A percentile compares a stretch with the other conserved stretches of the same genome.
Conservation (phyloP, 768 basidiomycete genomes). For the Sporobolomyces pararoseus region DNA sequence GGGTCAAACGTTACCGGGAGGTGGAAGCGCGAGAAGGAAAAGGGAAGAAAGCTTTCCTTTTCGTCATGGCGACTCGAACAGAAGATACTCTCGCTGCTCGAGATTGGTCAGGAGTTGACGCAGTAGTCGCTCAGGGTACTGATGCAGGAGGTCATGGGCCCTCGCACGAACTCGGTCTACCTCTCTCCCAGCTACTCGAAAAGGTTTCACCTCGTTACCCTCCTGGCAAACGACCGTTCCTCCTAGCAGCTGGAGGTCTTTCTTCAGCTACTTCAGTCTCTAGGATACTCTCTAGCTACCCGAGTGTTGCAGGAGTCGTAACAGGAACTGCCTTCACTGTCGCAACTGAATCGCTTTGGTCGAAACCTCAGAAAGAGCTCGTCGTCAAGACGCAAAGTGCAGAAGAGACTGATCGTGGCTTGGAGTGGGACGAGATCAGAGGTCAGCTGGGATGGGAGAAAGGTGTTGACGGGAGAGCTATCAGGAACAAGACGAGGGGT, state of each 20-base stretch:
- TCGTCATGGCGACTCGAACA: slow-evolving; percentile 63
- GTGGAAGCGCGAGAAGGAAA: slow-evolving; percentile 47
- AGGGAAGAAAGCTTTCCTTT: slow-evolving; percentile 49
- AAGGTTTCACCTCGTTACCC: slow-evolving; percentile 6
- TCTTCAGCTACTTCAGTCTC: slow-evolving; percentile 64
- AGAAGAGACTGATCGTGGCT: slow-evolving; percentile 56
- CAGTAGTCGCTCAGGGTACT: slow-evolving; percentile 72
- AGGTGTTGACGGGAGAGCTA: slow-evolving; percentile 61
- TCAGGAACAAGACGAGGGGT: slow-evolving; percentile 59
- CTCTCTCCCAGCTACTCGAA: slow-evolving; percentile 45
- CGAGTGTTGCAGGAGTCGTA: slow-evolving; percentile 67
- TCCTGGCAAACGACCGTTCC: not conserved
- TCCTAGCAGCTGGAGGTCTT: slow-evolving; percentile 70
- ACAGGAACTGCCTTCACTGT: slow-evolving; percentile 72
- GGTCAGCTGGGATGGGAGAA: slow-evolving; percentile 53
- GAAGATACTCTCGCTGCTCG: slow-evolving; percentile 61
- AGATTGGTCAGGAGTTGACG: slow-evolving; percentile 66
- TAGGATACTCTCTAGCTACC: slow-evolving; percentile 56
- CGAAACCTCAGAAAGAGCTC: slow-evolving; percentile 57
- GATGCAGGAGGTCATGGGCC: slow-evolving; percentile 77
- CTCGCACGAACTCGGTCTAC: slow-evolving; percentile 54
- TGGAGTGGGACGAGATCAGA: slow-evolving; percentile 60
- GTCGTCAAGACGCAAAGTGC: slow-evolving; percentile 48
- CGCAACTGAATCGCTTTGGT: slow-evolving; percentile 63
- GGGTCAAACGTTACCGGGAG: slow-evolving; percentile 57